Conservation (phyloP, 1,284 basidiomycete species). For the Phellinidium pouzarii region DNA sequence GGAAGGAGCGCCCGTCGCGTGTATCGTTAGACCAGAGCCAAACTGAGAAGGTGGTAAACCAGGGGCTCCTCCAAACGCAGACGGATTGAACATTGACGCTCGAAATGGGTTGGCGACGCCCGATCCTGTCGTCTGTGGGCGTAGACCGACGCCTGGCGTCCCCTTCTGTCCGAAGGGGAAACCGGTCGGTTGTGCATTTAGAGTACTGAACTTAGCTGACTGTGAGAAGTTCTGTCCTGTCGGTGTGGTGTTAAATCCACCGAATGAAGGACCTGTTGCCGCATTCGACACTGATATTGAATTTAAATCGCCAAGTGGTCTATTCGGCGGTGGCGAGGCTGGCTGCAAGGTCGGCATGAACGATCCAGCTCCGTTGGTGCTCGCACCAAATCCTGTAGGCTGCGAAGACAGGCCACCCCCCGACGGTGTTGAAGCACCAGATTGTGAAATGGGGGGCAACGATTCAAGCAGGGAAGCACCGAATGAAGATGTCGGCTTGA, state of each 20-base stretch:
- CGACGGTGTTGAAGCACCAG: constrained; percentile 44
- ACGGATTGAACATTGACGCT: constrained; percentile 44
- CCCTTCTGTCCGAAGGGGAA: constrained; percentile 25
- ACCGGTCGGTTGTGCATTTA: constrained; percentile 31
- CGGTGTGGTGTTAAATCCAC: constrained; percentile 18
- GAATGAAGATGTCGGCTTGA: constrained; percentile 88
- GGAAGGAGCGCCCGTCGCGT: constrained; percentile 17
- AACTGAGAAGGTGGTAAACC: constrained; percentile 11
- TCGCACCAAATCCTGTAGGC: constrained; percentile 1
- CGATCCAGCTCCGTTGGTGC: background rate
- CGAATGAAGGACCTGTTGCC: constrained; percentile 20
- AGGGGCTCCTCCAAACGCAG: constrained; percentile 15
- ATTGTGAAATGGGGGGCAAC: constrained; percentile 65
- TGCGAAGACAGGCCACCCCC: constrained; percentile 24
- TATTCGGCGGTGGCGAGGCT: background rate
- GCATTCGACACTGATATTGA: constrained; percentile 15
- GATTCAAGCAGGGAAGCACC: constrained; percentile 76
- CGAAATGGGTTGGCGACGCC: constrained; percentile 72
- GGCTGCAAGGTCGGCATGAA: background rate
- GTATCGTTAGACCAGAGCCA: constrained; percentile 22
- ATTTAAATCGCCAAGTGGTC: background rate
- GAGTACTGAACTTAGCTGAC: constrained; percentile 19
- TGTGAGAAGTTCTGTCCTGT: constrained; percentile 13
- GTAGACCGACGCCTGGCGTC: constrained; percentile 48
- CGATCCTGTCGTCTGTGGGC: constrained; percentile 65